phyloP scores from a whole-genome alignment of 805 yeast genomes.

The Starmerella sirachaensis region DNA sequence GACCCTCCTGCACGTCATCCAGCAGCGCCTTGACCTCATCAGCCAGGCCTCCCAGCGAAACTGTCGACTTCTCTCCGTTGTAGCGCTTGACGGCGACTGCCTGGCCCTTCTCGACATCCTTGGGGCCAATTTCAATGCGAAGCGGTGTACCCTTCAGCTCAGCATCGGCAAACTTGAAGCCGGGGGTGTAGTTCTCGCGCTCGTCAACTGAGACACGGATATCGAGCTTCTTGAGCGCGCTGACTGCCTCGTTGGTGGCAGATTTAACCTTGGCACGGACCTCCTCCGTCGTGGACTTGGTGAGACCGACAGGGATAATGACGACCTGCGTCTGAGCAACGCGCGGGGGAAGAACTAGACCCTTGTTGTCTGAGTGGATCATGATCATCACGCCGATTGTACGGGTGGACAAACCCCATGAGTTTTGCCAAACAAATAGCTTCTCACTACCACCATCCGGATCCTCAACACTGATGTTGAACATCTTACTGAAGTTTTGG shows the following conservation, averaged over 20 bases:
- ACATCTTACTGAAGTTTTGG: conserved; percentile 97
- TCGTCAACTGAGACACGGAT: conserved; percentile 75
- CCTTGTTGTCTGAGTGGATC: conserved; percentile 98
- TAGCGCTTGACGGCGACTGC: conserved; percentile 91
- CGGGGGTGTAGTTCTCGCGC: conserved; percentile 92
- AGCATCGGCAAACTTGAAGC: conserved; percentile 97
- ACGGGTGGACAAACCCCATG: conserved; percentile 98
- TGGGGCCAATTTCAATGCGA: conserved; percentile 93
- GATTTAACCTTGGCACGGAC: conserved; percentile 55
- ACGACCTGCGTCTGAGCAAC: conserved; percentile 89
- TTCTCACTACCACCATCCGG: conserved; percentile 75
- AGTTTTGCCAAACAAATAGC: conserved; percentile 85
- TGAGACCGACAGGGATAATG: conserved; percentile 89
- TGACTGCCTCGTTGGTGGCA: conserved; percentile 61
- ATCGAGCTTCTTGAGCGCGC: conserved; percentile 44
- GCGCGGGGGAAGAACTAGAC: conserved; percentile 94
- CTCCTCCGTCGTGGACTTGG: conserved; percentile 71
- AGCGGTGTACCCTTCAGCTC: conserved; percentile 94
- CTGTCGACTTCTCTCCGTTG: conserved; percentile 59
- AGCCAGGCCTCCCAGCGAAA: conserved; percentile 55
- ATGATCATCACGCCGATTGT: conserved; percentile 98
- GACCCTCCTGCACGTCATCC: conserved; percentile 66
- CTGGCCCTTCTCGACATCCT: conserved; percentile 69
- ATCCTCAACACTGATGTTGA: conserved; percentile 86
- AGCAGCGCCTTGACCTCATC: conserved; percentile 59